Percentiles rank a stretch among this genome's conserved stretches.
Evolutionary conservation across 345 rosid species (phyloP).

Genomic region (Hypericum androsaemum): DNA sequence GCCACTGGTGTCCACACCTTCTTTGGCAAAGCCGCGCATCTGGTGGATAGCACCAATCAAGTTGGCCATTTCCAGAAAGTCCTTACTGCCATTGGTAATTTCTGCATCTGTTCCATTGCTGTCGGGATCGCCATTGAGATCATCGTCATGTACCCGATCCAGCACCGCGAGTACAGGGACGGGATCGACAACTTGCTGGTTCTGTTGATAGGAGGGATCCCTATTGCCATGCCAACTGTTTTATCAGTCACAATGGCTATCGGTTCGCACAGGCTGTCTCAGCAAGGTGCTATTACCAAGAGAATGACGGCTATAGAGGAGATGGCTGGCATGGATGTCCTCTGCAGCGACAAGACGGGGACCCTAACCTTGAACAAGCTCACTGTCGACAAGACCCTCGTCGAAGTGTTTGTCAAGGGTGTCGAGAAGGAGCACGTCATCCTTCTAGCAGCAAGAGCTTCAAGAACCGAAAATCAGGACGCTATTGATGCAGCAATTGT

Average conservation of each 20-base stretch:
- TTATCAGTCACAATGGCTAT: conserved; percentile 94
- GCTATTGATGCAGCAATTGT: conserved; percentile 90
- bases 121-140: conserved; percentile 55
- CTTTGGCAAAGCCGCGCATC: conserved; percentile 96
- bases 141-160: conserved; percentile 74
- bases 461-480: conserved; percentile 80
- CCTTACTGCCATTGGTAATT: conserved; percentile 80
- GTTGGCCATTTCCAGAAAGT: conserved; percentile 86
- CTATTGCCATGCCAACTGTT: conserved; percentile 92
- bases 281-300: conserved; percentile 85
- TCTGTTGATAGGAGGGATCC: conserved; percentile 86
- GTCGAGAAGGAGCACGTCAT: conserved; percentile 60
- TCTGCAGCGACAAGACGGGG: conserved; percentile 91
- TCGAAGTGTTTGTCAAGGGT: conserved; percentile 69
- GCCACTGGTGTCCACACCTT: conserved; percentile 94
- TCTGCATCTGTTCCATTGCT: conserved; percentile 86
- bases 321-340: conserved; percentile 96
- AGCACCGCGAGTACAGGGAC: conserved; percentile 57
- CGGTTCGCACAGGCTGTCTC: conserved; percentile 81
- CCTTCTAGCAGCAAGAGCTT: conserved; percentile 84
- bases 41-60: conserved; percentile 83
- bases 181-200: conserved; percentile 83
- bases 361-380: conserved; percentile 80
- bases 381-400: conserved; percentile 55
- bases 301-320: conserved; percentile 97